phyloP scores from a whole-genome alignment of 2,329 filamentous ascomycete species.

The Sporothrix humicola region DNA sequence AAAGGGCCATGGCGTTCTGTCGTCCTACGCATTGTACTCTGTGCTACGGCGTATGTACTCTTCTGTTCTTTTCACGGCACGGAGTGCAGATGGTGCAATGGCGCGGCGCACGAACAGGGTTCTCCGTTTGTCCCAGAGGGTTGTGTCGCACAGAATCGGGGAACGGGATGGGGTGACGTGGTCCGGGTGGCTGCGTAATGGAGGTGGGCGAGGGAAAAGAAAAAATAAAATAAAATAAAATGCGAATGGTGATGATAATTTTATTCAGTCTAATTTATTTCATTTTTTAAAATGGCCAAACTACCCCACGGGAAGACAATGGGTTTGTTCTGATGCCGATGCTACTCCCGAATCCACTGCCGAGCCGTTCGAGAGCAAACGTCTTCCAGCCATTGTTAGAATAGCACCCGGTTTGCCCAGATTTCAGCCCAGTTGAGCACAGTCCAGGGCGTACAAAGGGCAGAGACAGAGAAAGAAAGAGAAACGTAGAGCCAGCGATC shows the following conservation, averaged over 20 bases:
- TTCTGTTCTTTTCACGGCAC: too few relatives aligned
- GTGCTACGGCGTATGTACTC: too few relatives aligned
- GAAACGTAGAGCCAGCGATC: not conserved
- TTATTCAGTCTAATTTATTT: not conserved
- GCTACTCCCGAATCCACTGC: not conserved
- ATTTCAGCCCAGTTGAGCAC: not conserved
- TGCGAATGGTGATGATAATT: not conserved
- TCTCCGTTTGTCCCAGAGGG: slow-evolving; percentile 17
- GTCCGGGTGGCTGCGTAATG: slow-evolving; percentile 27
- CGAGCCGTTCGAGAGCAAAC: slow-evolving; percentile 1
- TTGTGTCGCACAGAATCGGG: slow-evolving; percentile 25
- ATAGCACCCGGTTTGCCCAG: not conserved
- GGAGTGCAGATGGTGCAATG: not conserved
- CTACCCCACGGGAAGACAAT: not conserved
- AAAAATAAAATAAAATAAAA: not conserved
- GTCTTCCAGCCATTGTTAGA: not conserved
- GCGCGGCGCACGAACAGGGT: not conserved
- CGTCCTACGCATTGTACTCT: not conserved
- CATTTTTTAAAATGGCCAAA: not conserved
- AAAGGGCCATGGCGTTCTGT: not conserved
- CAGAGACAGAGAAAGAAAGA: not conserved
- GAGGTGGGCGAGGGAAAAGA: not conserved
- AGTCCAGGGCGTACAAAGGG: not conserved
- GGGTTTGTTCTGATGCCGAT: not conserved
- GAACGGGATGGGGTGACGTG: slow-evolving; percentile 29